Evolutionary conservation across 495 filamentous ascomycete species (phyloP), one percentile per base, ranked within the genome.

Genomic region (Hypoxylon crocopeplum): DNA sequence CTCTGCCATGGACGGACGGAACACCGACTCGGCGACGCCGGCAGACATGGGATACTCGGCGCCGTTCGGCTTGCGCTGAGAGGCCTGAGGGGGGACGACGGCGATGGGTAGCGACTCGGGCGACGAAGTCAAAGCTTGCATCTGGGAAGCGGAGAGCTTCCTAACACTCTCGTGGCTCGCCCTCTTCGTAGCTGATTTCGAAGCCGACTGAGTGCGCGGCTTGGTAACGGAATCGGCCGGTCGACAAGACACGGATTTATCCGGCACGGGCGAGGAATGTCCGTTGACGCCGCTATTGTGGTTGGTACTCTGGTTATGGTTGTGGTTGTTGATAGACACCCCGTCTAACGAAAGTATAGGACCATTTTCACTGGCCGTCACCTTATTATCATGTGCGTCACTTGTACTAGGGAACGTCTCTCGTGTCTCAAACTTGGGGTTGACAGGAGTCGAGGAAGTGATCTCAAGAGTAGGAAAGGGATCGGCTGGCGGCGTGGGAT

Each of bases 61-160:
- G 7, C 64, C 64, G 36, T 68, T 70, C 8, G 64, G 61, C 19
- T 63, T 66, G 25, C 61, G 57, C n/a, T 67, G 64, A 11, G 34
- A 19, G 46, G 32, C 58, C 21, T 54, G 57, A 13, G 21, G 56
- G 2, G 68, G 53, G 6, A 77, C 66, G 12, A 72, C 38, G 2
- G 73, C 73, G 27, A 77, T 66, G 16, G 79, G 80, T 0, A 83
- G 64, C 13, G 77, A 82, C 36, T 82, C 77, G 15, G 82, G 79
- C 0, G 82, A 77, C 5, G 77, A 72, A 0, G 82, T 79, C 32
- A 86, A 64, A 32, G 80, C 79, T 25, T 81, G 72, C 25, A 86
- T 79, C 70, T 84, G 78, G 51, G 75, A 77, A 1, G 82, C 81
- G 0, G 83, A 85, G 21, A 86, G 76, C 33, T 83, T 82, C 48